Evolutionary conservation across 495 filamentous ascomycete species (phyloP), one percentile per base, ranked within the genome.

Genomic region (Terfezia claveryi): DNA sequence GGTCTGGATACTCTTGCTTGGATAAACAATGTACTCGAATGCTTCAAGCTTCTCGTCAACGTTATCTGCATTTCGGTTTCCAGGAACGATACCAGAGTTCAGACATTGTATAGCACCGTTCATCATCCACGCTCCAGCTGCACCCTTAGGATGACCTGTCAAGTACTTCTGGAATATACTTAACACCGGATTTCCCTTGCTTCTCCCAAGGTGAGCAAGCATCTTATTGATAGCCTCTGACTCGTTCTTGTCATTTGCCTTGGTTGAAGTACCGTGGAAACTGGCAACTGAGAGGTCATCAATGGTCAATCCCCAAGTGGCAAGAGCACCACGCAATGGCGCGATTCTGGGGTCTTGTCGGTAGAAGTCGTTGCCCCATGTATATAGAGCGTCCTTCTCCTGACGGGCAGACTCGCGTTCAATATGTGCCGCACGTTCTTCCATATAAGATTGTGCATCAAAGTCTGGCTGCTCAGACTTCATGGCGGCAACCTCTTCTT

Each of bases 151-250:
- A 69, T 99, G 91, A 62, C 91, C 91, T 14, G 91, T 99, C 41
- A 99, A 80, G 68, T 94, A 96, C 69, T 99, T 99, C 69, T 99
- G 91, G 83, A 96, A 99, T 67, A 99, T 89, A 70, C 91, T 91
- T 56, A 96, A 69, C 8, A 99, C 73, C 32, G 92, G 87, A 67
- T 99, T 96, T 62, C 91, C 91, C 77, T 94, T 94, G 69, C 80
- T 78, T 52, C 91, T 83, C 57, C 92, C 91, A 50, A 99, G 81
- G 67, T 99, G 92, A 61, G 78, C 80, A 70, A 99, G 75, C 72
- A 96, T 93, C 69, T 94, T 84, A 74, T 89, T 94, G 61, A 99
- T 81, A 64, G 94, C 88, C 56, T 91, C 87, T 32, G 91, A 95
- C 68, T 99, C 91, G 68, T 99, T 99, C 79, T 99, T 99, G 73